Evolutionary conservation across 495 filamentous ascomycete genomes (phyloP).

Genomic region (Neurospora sp.): DNA sequence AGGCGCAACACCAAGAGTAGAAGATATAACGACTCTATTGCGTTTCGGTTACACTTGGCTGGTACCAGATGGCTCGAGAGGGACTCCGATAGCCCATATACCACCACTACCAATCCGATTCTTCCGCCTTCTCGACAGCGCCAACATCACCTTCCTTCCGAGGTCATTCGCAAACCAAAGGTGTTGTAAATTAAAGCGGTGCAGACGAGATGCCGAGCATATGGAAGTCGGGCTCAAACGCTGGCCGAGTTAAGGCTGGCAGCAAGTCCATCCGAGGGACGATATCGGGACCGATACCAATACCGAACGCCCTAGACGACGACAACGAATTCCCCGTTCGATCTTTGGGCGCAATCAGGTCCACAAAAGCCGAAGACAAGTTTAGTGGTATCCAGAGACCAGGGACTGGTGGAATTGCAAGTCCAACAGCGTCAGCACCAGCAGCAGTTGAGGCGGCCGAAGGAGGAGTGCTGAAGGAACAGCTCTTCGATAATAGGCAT

Average conservation of each 20-base stretch:
- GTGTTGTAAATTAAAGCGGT: neutral
- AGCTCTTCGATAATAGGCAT: neutral
- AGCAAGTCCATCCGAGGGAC: constrained; percentile 36
- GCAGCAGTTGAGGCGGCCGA: neutral
- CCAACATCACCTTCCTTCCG: neutral
- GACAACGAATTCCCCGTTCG: constrained; percentile 31
- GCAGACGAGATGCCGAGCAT: constrained; percentile 16
- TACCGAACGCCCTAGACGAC: constrained; percentile 24
- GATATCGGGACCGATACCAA: constrained; percentile 43
- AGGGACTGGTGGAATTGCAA: constrained; percentile 25
- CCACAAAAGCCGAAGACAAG: neutral
- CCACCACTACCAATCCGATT: constrained; percentile 10
- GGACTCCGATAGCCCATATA: neutral
- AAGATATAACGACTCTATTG: constrained; percentile 13
- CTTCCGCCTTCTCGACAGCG: neutral
- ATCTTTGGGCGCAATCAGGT: neutral
- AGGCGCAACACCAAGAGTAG: constrained; percentile 1
- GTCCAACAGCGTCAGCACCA: neutral
- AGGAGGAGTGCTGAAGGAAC: neutral
- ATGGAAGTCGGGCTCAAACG: constrained; percentile 28
- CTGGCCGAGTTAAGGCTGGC: constrained; percentile 30
- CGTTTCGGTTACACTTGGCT: constrained; percentile 3
- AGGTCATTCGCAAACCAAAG: neutral
- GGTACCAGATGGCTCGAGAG: constrained; percentile 18
- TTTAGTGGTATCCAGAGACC: constrained; percentile 20